Conservation (phyloP, 2,329 filamentous ascomycete species). For the Rutstroemia sp. region DNA sequence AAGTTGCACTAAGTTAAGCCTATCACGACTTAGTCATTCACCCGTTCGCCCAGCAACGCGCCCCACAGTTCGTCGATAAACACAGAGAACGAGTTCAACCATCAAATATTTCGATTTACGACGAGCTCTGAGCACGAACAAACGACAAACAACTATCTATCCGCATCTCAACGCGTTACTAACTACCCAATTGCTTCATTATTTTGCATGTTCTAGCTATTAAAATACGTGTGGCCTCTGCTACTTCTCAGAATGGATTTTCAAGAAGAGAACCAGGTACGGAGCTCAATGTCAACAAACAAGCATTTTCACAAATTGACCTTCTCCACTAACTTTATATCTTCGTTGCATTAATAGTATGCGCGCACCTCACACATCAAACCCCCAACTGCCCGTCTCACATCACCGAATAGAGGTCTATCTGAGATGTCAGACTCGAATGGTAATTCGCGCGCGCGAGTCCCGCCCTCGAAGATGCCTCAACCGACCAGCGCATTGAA, state of each 20-base stretch:
- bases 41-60: constrained; percentile 1
- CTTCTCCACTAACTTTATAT: constrained; percentile 6
- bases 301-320: not conserved
- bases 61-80: constrained; percentile 1
- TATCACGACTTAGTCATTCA: not conserved
- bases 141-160: not conserved
- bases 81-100: not conserved
- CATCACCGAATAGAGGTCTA: constrained; percentile 33
- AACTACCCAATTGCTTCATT: not conserved
- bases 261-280: constrained; percentile 24
- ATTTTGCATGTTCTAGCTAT: constrained; percentile 20
- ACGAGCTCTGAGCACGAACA: too few species aligned
- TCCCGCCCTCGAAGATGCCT: constrained; percentile 34
- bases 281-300: constrained; percentile 2
- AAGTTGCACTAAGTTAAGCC: not conserved
- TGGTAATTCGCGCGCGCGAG: constrained; percentile 45
- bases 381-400: constrained; percentile 20
- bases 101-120: not conserved
- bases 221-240: constrained; percentile 18
- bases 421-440: constrained; percentile 54
- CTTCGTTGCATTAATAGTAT: constrained; percentile 13
- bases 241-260: constrained; percentile 23
- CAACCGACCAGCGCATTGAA: constrained; percentile 39
- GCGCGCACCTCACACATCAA: constrained; percentile 24
- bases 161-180: not conserved